A percentile compares a stretch with the other conserved stretches of the same genome.
Conservation (phyloP, 306 rosid species). For the Trifolium repens region DNA sequence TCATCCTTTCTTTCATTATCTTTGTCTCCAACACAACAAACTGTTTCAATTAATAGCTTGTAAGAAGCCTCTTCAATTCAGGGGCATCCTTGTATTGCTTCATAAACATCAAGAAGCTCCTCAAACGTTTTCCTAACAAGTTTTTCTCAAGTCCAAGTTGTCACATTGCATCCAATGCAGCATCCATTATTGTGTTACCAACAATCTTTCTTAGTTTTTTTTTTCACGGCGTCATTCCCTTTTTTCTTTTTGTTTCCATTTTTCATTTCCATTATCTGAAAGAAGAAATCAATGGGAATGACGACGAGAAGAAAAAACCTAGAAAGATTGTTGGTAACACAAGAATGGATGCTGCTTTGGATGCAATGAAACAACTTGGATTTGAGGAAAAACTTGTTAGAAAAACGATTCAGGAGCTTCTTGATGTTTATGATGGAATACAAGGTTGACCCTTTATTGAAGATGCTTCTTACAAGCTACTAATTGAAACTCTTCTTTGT, state of each 20-base stretch:
- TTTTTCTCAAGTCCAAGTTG: too few relatives aligned
- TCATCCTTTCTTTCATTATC: conserved; percentile 31
- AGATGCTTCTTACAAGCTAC: conserved; percentile 48
- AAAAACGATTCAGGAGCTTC: conserved; percentile 43
- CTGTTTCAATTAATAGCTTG: too few relatives aligned
- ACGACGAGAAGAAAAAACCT: not conserved
- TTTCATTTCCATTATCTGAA: not conserved
- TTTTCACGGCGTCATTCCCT: too few relatives aligned
- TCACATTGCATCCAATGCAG: too few relatives aligned
- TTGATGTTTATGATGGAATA: conserved; percentile 53
- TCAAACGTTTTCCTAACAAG: too few relatives aligned
- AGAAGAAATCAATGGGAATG: not conserved
- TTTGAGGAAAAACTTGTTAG: conserved; percentile 38
- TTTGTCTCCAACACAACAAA: not conserved
- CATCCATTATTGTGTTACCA: not conserved
- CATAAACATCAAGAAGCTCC: too few relatives aligned
- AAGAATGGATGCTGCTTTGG: conserved; percentile 51
- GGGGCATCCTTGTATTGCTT: too few relatives aligned
- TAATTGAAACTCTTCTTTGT: conserved; percentile 48
- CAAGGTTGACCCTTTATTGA: conserved; percentile 57
- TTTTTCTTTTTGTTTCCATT: too few relatives aligned
- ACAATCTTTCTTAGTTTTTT: not conserved
- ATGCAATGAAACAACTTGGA: conserved; percentile 47
- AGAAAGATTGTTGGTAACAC: conserved; percentile 15
- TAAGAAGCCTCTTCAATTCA: too few relatives aligned